Evolutionary conservation across 768 basidiomycete genomes (phyloP).

Genomic region (Boletus rex-veris): DNA sequence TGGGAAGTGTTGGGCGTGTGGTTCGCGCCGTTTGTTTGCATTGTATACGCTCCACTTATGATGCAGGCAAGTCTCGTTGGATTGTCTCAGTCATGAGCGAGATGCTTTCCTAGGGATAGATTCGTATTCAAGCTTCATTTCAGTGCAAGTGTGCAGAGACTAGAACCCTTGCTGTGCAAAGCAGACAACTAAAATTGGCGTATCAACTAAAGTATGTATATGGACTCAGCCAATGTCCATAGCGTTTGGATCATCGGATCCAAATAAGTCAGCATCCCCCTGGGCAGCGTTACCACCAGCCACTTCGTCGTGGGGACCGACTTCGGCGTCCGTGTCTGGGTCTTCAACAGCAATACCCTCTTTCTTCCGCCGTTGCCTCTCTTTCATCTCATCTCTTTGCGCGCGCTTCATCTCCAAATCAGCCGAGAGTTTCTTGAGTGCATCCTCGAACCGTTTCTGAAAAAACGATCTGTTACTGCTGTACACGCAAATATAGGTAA

Average conservation of each 20-base stretch:
- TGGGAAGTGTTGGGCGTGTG: conserved; percentile 80
- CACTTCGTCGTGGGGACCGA: conserved; percentile 36
- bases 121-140: not conserved
- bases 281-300: conserved; percentile 23
- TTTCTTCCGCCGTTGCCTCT: conserved; percentile 67
- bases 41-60: conserved; percentile 73
- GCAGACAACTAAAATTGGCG: not conserved
- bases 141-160: not conserved
- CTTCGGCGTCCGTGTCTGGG: conserved; percentile 41
- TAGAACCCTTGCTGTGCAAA: not conserved
- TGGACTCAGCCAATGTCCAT: conserved; percentile 31
- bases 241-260: conserved; percentile 42
- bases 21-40: conserved; percentile 79
- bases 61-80: conserved; percentile 66
- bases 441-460: conserved; percentile 91
- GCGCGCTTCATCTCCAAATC: conserved; percentile 83
- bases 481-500: not conserved
- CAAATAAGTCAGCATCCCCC: conserved; percentile 40
- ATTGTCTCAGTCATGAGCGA: conserved; percentile 22
- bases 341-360: conserved; percentile 52
- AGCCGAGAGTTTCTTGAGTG: conserved; percentile 78
- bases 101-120: not conserved
- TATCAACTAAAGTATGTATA: not conserved
- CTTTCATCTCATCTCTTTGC: conserved; percentile 77
- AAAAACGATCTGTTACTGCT: conserved; percentile 1